These are phyloP conservation scores for Tephrocybe sp. DNA, from an alignment of 768 basidiomycete genomes.

Conservation along the genomic window DNA sequence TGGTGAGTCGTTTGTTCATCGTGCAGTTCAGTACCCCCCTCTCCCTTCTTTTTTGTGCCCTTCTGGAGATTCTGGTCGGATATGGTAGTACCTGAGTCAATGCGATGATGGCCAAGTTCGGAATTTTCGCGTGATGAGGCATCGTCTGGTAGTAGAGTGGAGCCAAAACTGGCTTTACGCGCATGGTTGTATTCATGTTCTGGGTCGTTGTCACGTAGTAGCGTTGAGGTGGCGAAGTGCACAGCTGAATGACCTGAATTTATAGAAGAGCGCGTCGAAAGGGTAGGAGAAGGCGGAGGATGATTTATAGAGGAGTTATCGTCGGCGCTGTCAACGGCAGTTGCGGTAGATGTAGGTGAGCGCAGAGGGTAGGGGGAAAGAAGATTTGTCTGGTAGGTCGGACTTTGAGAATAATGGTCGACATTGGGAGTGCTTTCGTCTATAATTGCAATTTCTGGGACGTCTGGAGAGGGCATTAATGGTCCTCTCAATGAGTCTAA, in stretches of 20 bases:
- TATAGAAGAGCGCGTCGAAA: conserved; percentile 60
- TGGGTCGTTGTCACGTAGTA: conserved; percentile 70
- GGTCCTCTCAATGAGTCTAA: too few relatives aligned
- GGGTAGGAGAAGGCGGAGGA: conserved; percentile 73
- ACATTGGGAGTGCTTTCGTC: neutral
- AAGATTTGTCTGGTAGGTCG: conserved; percentile 7
- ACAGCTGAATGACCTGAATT: conserved; percentile 33
- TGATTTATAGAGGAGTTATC: conserved; percentile 30
- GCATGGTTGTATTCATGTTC: conserved; percentile 40
- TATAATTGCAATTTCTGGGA: conserved; percentile 3
- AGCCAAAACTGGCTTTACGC: conserved; percentile 56
- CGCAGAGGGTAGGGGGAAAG: conserved; percentile 27
- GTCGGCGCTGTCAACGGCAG: conserved; percentile 36
- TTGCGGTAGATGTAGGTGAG: conserved; percentile 27
- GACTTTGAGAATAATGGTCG: neutral
- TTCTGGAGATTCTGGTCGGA: conserved; percentile 20
- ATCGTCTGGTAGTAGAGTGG: conserved; percentile 46
- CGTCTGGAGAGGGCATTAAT: neutral
- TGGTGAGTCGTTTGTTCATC: conserved; percentile 33
- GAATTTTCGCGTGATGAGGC: conserved; percentile 7
- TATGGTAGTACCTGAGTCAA: conserved; percentile 35
- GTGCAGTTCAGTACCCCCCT: conserved; percentile 22
- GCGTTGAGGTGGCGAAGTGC: conserved; percentile 54
- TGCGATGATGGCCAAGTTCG: conserved; percentile 37
- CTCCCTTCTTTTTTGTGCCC: conserved; percentile 23